Conservation (phyloP, 371 early-diverging fungal species). For the Mortierella sp. region DNA sequence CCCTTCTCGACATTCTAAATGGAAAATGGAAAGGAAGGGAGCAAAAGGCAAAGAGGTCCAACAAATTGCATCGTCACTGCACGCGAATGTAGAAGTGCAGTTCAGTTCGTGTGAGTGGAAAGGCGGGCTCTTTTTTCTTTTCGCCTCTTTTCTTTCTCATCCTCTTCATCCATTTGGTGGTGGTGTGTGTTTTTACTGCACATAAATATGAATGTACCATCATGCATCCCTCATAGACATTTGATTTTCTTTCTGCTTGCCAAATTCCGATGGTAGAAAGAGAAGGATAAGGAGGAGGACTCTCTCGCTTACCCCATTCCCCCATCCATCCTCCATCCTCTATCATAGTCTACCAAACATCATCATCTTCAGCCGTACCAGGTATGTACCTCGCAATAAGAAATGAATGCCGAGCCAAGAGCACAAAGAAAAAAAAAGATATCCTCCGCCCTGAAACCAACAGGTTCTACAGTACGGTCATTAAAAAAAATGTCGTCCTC, state of each 20-base stretch:
- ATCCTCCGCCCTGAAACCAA: neutral
- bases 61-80: neutral
- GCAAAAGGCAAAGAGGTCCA: too few relatives aligned
- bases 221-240: neutral
- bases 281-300: neutral
- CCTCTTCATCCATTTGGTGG: neutral
- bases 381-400: neutral
- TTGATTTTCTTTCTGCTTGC: neutral
- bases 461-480: neutral
- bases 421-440: neutral
- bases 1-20: slow-evolving; percentile 4
- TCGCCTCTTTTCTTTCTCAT: neutral
- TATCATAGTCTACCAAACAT: neutral
- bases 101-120: neutral
- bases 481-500: neutral
- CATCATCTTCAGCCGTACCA: neutral
- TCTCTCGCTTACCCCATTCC: neutral
- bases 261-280: neutral
- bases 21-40: neutral
- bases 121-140: slow-evolving; percentile 1
- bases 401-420: neutral
- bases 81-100: neutral
- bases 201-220: neutral
- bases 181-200: neutral
- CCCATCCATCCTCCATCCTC: neutral